These are phyloP conservation scores for Arctostaphylos glauca DNA, from an alignment of 148 eudicot species.

Conservation along the genomic window DNA sequence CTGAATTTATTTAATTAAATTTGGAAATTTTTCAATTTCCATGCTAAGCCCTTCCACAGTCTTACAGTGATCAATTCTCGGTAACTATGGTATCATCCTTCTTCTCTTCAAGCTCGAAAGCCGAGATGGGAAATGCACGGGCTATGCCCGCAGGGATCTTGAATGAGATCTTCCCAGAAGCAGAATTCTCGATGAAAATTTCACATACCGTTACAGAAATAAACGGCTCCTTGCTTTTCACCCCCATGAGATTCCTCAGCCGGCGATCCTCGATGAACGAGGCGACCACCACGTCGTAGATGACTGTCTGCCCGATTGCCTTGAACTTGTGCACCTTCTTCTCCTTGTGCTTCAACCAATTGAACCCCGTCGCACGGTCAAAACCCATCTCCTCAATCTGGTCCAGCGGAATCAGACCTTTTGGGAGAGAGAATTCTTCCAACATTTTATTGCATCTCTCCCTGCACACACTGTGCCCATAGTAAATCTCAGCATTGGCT, in stretches of 20 bases:
- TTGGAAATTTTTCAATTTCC: neutral
- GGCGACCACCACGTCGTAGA: conserved; percentile 32
- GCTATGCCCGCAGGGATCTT: conserved; percentile 26
- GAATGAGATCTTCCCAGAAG: conserved; percentile 35
- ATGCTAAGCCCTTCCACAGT: neutral
- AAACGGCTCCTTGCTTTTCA: conserved; percentile 38
- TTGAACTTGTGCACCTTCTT: conserved; percentile 25
- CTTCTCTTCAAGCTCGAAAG: conserved; percentile 35
- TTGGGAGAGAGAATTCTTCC: conserved; percentile 29
- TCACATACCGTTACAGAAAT: conserved; percentile 31
- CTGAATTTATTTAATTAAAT: too few species aligned
- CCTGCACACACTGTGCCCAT: conserved; percentile 20
- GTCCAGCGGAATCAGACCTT: conserved; percentile 34
- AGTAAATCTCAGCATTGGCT: conserved; percentile 27
- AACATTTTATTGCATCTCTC: conserved; percentile 30
- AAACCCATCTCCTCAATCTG: conserved; percentile 36
- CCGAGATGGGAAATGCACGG: conserved; percentile 29
- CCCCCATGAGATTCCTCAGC: conserved; percentile 35
- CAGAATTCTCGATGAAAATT: conserved; percentile 29
- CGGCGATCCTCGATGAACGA: conserved; percentile 31
- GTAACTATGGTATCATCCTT: neutral
- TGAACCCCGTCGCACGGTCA: conserved; percentile 32
- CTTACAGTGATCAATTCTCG: neutral
- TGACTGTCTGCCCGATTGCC: conserved; percentile 24
- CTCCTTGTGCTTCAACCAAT: conserved; percentile 36